Evolutionary conservation across 805 yeast genomes (phyloP).

Genomic region (Blastobotrys peoriensis): DNA sequence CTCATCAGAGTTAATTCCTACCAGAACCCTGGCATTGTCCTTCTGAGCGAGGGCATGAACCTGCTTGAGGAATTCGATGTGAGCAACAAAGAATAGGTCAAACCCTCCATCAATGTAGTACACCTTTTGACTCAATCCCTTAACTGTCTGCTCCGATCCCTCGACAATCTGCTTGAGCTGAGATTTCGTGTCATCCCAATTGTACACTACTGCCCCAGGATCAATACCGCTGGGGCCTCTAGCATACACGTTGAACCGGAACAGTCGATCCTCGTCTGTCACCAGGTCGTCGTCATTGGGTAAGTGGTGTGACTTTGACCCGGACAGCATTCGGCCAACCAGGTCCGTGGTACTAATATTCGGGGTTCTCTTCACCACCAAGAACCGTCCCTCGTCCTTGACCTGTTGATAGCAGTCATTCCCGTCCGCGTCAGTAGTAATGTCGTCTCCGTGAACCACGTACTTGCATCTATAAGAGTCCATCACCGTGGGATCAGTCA

Average conservation of each 20-base stretch:
- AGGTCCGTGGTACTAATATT: conserved; percentile 93
- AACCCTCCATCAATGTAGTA: conserved; percentile 77
- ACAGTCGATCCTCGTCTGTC: conserved; percentile 33
- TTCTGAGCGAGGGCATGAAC: conserved; percentile 38
- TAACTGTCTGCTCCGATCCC: conserved; percentile 11
- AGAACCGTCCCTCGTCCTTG: conserved; percentile 78
- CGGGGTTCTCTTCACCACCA: conserved; percentile 89
- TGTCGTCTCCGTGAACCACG: conserved; percentile 98
- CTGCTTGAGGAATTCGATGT: conserved; percentile 62
- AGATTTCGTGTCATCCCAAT: conserved; percentile 29
- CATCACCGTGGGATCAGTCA: conserved; percentile 78
- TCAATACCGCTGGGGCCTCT: conserved; percentile 54
- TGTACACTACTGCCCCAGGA: conserved; percentile 54
- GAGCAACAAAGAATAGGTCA: conserved; percentile 92
- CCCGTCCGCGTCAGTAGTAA: conserved; percentile 93
- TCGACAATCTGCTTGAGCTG: conserved; percentile 23
- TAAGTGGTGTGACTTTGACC: conserved; percentile 54
- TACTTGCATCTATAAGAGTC: conserved; percentile 68
- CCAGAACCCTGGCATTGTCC: conserved; percentile 45
- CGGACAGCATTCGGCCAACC: conserved; percentile 77
- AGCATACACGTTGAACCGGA: conserved; percentile 50
- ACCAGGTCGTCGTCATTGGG: conserved; percentile 26
- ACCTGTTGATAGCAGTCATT: conserved; percentile 84
- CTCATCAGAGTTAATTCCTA: conserved; percentile 60
- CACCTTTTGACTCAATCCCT: conserved; percentile 21